Conservation (phyloP, 2,329 filamentous ascomycete species). For the Didymella exigua region DNA sequence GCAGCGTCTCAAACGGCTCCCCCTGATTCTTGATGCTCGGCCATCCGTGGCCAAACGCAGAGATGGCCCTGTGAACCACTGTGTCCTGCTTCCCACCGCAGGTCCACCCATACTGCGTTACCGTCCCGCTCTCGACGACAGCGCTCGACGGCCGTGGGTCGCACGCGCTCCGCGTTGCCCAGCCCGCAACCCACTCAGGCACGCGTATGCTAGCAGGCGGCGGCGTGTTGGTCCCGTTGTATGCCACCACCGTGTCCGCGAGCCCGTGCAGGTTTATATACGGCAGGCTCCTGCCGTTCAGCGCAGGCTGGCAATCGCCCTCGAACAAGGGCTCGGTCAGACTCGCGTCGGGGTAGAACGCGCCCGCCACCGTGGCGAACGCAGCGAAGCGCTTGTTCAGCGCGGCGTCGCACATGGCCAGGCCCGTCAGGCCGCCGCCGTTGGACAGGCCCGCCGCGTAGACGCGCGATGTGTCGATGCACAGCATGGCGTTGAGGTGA, state of each 20-base stretch:
- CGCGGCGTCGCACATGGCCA: constrained; percentile 52
- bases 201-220: constrained; percentile 25
- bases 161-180: constrained; percentile 21
- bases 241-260: constrained; percentile 31
- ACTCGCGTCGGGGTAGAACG: constrained; percentile 46
- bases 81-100: constrained; percentile 23
- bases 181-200: constrained; percentile 17
- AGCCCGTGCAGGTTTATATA: constrained; percentile 30
- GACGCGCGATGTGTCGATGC: constrained; percentile 51
- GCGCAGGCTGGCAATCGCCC: constrained; percentile 13
- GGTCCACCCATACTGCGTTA: constrained; percentile 21
- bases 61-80: constrained; percentile 22
- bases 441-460: constrained; percentile 60
- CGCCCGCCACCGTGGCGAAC: constrained; percentile 54
- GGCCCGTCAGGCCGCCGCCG: constrained; percentile 58
- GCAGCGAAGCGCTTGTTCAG: constrained; percentile 52
- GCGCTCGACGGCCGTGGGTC: no score
- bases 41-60: constrained; percentile 35
- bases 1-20: constrained; percentile 26
- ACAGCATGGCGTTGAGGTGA: constrained; percentile 48
- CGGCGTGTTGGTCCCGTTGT: constrained; percentile 25
- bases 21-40: constrained; percentile 24
- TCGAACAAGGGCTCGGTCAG: constrained; percentile 28
- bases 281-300: constrained; percentile 15
- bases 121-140: constrained; percentile 16